Conservation (phyloP, 2,329 filamentous ascomycete species). For the Fusarium sp. region DNA sequence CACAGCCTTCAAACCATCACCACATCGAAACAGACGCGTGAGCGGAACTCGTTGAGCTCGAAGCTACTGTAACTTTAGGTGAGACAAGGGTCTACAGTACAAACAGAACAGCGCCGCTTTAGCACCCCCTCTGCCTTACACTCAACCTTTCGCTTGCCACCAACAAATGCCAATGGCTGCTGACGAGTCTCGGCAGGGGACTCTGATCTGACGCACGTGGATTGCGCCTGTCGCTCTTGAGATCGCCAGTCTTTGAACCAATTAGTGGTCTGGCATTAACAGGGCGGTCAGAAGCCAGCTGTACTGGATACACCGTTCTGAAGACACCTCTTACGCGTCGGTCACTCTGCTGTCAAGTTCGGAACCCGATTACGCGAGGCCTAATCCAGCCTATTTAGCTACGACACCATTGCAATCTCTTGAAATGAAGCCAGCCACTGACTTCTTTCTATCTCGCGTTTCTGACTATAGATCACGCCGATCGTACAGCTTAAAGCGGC, state of each 20-base stretch:
- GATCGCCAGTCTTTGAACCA: slow-evolving; percentile 31
- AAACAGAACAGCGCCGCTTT: slow-evolving; percentile 20
- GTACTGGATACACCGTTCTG: slow-evolving; percentile 9
- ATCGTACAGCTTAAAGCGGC: slow-evolving; percentile 30
- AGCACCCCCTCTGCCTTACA: slow-evolving; percentile 24
- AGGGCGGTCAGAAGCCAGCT: slow-evolving; percentile 36
- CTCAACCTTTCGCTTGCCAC: slow-evolving; percentile 13
- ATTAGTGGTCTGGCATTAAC: slow-evolving; percentile 15
- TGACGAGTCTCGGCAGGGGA: slow-evolving; percentile 39
- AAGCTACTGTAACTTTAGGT: slow-evolving; percentile 7
- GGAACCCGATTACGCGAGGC: not conserved
- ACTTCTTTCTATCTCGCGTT: slow-evolving; percentile 12
- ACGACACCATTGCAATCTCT: not conserved
- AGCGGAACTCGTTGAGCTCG: slow-evolving; percentile 43
- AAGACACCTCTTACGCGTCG: slow-evolving; percentile 2
- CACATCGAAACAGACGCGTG: slow-evolving; percentile 4
- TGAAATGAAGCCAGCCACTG: slow-evolving; percentile 14
- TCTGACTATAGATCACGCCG: slow-evolving; percentile 4
- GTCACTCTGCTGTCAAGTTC: not conserved
- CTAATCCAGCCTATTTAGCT: not conserved
- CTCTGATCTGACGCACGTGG: slow-evolving; percentile 37
- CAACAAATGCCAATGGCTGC: slow-evolving; percentile 12
- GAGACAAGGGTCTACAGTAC: slow-evolving; percentile 24
- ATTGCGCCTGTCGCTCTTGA: slow-evolving; percentile 34
- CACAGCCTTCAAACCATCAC: slow-evolving; percentile 15